These are phyloP conservation scores for Tuber umbilicatum DNA, from an alignment of 495 filamentous ascomycete genomes.

Conservation along the genomic window DNA sequence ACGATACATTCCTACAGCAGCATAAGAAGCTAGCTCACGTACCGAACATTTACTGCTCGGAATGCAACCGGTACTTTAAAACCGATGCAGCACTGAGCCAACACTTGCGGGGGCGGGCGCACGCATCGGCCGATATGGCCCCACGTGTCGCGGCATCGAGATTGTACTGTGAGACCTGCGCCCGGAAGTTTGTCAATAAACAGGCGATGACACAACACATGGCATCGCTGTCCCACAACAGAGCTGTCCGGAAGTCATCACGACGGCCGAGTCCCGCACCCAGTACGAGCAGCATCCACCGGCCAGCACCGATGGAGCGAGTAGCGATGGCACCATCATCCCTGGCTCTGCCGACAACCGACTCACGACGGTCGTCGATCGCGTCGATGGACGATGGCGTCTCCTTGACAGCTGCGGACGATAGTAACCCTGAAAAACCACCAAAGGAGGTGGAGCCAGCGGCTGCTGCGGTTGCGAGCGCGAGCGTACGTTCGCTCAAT, in stretches of 20 bases:
- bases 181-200: slow-evolving; percentile 1
- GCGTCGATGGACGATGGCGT: slow-evolving; percentile 3
- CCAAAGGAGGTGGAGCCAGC: not conserved
- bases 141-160: not conserved
- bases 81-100: not conserved
- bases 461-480: not conserved
- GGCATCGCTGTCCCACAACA: not conserved
- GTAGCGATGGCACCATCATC: slow-evolving; percentile 2
- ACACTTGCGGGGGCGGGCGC: not conserved
- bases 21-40: not conserved
- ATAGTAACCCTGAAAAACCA: not conserved
- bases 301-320: not conserved
- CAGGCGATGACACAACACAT: slow-evolving; percentile 4
- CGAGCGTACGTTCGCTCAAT: not conserved
- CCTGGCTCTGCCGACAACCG: not conserved
- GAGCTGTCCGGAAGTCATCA: not conserved
- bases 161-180: not conserved
- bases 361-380: not conserved
- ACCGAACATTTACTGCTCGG: not conserved
- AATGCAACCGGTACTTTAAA: slow-evolving; percentile 1
- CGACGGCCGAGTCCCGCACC: not conserved
- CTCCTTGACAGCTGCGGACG: not conserved
- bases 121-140: not conserved
- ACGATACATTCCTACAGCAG: not conserved
- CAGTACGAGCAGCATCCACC: not conserved